Evolutionary conservation across 2,329 filamentous ascomycete species (phyloP), one percentile per base, ranked within the genome.

Genomic region (Magnaporthiopsis rhizophila): DNA sequence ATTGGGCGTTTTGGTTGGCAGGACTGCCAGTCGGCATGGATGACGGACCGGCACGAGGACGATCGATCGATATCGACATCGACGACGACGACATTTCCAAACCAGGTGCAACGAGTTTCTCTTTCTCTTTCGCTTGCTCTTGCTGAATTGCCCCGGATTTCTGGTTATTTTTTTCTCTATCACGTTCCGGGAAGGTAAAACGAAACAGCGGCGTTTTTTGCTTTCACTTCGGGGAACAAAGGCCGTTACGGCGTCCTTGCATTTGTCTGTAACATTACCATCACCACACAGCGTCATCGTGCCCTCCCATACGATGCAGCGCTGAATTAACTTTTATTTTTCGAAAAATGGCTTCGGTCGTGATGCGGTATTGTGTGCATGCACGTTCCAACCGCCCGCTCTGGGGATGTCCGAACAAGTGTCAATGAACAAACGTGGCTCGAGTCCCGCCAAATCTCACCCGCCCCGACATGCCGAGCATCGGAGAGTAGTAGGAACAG

Each of bases 181-280:
- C n/a, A n/a, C 21, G 58, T 38, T 34, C 30, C 24, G 45, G 61
- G 61, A 57, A 62, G 61, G 61, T 62, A 62, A 62, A 62, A 28
- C 61, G 50, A 62, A 62, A 32, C 53, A 62, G 21, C 59, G 59
- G 59, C 21, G 59, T 60, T 34, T 38, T 21, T 60, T 60, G 28
- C 28, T 62, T 62, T 53, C 4, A 28, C 15, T 62, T 62, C 26
- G 50, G 45, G 26, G 28, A 56, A 34, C 30, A 3, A 56, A 34
- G 61, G 61, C 56, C 21, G 30, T 30, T n/a, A 26, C 59, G 34
- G 24, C 60, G 34, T 50, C 24, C 60, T 45, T 21, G 50, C 24
- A 13, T 32, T 53, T 50, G 38, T 50, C 60, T 61, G 60, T 61
- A 61, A 26, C 38, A 61, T 28, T 61, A 53, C 36, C 21, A 61